A percentile compares a stretch with the other conserved stretches of the same genome.
Conservation (phyloP, 306 rosid species). For the Prosopis cineraria region DNA sequence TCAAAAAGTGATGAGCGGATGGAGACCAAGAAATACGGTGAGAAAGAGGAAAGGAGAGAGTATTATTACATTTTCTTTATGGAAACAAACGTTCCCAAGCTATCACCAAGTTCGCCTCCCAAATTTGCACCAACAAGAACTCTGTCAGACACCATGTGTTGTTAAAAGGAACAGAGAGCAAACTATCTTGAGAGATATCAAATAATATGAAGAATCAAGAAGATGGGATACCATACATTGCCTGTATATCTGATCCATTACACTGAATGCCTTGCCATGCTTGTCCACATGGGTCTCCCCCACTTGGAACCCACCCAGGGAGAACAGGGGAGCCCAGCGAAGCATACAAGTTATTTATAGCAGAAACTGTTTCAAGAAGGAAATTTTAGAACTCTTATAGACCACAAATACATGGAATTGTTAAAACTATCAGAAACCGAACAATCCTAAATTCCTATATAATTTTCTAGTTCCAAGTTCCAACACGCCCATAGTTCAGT, state of each 20-base stretch:
- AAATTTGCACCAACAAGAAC: conserved; percentile 80
- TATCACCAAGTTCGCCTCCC: conserved; percentile 86
- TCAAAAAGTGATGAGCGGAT: background rate
- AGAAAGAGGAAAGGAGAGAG: conserved; percentile 26
- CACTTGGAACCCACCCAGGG: conserved; percentile 85
- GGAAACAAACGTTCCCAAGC: conserved; percentile 64
- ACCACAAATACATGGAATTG: conserved; percentile 15
- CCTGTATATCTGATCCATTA: conserved; percentile 58
- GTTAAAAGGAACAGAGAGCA: conserved; percentile 28
- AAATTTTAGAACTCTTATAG: conserved; percentile 35
- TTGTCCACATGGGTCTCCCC: conserved; percentile 96
- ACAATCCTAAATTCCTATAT: background rate
- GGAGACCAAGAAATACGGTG: background rate
- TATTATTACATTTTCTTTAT: conserved; percentile 65
- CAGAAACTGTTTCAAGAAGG: conserved; percentile 76
- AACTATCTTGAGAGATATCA: conserved; percentile 22
- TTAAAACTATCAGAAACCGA: background rate
- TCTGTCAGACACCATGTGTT: conserved; percentile 52
- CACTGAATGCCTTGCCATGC: conserved; percentile 94
- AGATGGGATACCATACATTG: conserved; percentile 57
- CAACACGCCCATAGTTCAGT: conserved; percentile 1
- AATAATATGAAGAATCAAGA: conserved; percentile 22
- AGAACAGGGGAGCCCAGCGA: conserved; percentile 76
- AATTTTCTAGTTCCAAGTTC: conserved; percentile 14
- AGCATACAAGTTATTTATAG: conserved; percentile 71